Conservation (phyloP, 768 basidiomycete species). For the Lactarius sp. region DNA sequence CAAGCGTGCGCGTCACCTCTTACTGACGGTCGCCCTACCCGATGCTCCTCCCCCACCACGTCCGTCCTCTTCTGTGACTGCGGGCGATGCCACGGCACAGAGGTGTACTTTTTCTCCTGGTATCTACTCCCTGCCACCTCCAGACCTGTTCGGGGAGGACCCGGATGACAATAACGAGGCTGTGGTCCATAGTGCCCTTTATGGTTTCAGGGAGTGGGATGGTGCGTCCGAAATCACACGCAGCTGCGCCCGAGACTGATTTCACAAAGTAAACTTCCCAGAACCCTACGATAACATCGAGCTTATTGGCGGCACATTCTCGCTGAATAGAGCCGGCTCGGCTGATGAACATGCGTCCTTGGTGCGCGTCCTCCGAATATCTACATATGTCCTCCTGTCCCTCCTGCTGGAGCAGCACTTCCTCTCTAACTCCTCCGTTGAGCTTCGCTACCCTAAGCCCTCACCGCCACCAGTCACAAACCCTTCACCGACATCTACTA, state of each 20-base stretch:
- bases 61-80: slow-evolving; percentile 39
- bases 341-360: slow-evolving; percentile 42
- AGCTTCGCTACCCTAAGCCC: slow-evolving; percentile 40
- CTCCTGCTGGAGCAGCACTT: slow-evolving; percentile 58
- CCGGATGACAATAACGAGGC: slow-evolving; percentile 22
- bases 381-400: slow-evolving; percentile 52
- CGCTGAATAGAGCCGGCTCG: slow-evolving; percentile 44
- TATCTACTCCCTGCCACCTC: slow-evolving; percentile 38
- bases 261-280: slow-evolving; percentile 15
- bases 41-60: slow-evolving; percentile 25
- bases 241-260: slow-evolving; percentile 1
- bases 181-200: slow-evolving; percentile 37
- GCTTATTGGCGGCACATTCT: slow-evolving; percentile 60
- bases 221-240: slow-evolving; percentile 33
- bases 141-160: slow-evolving; percentile 29
- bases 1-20: slow-evolving; percentile 41
- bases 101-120: slow-evolving; percentile 44
- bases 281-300: slow-evolving; percentile 27
- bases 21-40: slow-evolving; percentile 44
- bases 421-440: slow-evolving; percentile 46
- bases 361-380: slow-evolving; percentile 45
- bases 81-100: slow-evolving; percentile 34
- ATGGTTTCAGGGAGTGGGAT: slow-evolving; percentile 49
- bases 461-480: slow-evolving; percentile 25
- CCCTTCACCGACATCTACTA: not conserved